Conservation (phyloP, 192 early-diverging fungal genomes). For the Coemansia sp. region DNA sequence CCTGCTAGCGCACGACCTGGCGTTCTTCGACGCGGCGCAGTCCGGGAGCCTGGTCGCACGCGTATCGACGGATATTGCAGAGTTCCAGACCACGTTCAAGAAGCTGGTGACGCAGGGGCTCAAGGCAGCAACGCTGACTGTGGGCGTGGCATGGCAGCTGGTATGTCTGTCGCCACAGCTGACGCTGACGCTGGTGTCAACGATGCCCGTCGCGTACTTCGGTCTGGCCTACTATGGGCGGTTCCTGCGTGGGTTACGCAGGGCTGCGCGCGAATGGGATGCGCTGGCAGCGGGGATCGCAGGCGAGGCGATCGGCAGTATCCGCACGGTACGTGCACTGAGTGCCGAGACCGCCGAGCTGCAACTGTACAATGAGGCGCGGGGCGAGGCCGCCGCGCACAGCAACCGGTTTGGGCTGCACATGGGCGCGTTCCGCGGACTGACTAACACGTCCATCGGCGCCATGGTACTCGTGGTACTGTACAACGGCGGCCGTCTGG, state of each 20-base stretch:
- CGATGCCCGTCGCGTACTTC: constrained; percentile 57
- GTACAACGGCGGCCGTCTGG: constrained; percentile 53
- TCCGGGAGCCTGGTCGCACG: constrained; percentile 58
- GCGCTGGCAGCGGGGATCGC: constrained; percentile 57
- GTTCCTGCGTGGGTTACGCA: constrained; percentile 55
- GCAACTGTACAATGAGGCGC: constrained; percentile 48
- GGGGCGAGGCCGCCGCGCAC: constrained; percentile 36
- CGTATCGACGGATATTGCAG: constrained; percentile 57
- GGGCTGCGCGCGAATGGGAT: constrained; percentile 49
- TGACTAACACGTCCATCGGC: constrained; percentile 62
- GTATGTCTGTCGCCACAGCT: constrained; percentile 57
- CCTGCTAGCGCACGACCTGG: constrained; percentile 62
- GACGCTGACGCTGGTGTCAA: constrained; percentile 54
- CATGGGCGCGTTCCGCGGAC: constrained; percentile 63
- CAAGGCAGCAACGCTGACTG: constrained; percentile 55
- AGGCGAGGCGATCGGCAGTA: constrained; percentile 58
- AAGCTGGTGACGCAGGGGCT: constrained; percentile 63
- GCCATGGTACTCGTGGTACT: constrained; percentile 60
- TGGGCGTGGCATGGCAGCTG: constrained; percentile 59
- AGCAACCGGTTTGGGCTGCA: constrained; percentile 59
- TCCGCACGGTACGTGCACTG: constrained; percentile 65
- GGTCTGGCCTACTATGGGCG: constrained; percentile 58
- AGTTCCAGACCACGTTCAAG: constrained; percentile 66
- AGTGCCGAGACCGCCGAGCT: constrained; percentile 59
- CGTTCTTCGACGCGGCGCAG: constrained; percentile 61